Percentiles rank a stretch among this genome's conserved stretches.
Conservation (phyloP, 306 rosid species). For the Calophaca sinica region DNA sequence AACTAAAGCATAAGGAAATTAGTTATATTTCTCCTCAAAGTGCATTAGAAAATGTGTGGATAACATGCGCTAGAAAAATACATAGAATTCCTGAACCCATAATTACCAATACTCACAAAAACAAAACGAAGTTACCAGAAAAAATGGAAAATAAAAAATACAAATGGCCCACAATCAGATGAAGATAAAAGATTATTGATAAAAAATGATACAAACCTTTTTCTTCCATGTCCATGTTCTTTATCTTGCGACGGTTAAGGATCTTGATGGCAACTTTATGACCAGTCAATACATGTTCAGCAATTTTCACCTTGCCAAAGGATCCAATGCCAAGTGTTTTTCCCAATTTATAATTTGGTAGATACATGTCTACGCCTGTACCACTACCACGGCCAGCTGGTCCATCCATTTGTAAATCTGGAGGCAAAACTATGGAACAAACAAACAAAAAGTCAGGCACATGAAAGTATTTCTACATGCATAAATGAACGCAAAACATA, state of each 20-base stretch:
- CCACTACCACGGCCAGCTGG: constrained; percentile 57
- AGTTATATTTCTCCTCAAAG: constrained; percentile 25
- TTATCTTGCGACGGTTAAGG: constrained; percentile 84
- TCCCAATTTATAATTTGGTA: constrained; percentile 87
- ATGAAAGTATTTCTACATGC: constrained; percentile 16
- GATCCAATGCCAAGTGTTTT: constrained; percentile 92
- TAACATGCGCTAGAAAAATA: constrained; percentile 7
- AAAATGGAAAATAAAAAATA: constrained; percentile 23
- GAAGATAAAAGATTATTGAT: constrained; percentile 17
- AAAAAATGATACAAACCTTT: constrained; percentile 67
- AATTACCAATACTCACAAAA: constrained; percentile 25
- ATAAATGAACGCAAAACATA: constrained; percentile 36
- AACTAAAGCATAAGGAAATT: constrained; percentile 27
- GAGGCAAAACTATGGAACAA: constrained; percentile 26
- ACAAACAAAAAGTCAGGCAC: constrained; percentile 29
- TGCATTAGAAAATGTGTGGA: constrained; percentile 28
- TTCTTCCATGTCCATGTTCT: constrained; percentile 91
- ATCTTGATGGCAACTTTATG: constrained; percentile 93
- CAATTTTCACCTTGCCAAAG: constrained; percentile 92
- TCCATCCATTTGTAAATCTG: constrained; percentile 67
- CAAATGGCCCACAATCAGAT: constrained; percentile 15
- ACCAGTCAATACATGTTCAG: constrained; percentile 86
- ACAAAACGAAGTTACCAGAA: neutral
- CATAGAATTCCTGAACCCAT: constrained; percentile 12
- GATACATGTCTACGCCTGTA: constrained; percentile 56